phyloP scores from a whole-genome alignment of 2,329 filamentous ascomycete species.

The Trichoderma aggressivum region DNA sequence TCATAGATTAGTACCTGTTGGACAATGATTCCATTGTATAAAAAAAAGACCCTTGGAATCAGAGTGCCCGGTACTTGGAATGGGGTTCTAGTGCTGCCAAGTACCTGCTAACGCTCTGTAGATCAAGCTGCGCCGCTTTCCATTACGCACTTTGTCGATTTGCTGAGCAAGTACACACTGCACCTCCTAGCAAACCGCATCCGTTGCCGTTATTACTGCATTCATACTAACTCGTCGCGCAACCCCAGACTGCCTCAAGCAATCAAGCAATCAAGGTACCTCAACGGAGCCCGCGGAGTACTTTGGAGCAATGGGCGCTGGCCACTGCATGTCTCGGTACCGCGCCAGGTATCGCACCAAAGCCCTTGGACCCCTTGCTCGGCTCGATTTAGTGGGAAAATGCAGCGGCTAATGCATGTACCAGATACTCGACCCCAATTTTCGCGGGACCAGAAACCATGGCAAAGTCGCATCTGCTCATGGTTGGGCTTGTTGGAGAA shows the following conservation, averaged over 20 bases:
- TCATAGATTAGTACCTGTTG: not conserved
- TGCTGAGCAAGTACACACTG: not conserved
- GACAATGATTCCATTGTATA: not conserved
- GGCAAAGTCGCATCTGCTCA: constrained; percentile 9
- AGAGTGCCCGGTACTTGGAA: not conserved
- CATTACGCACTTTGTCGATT: not conserved
- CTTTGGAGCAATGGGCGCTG: not conserved
- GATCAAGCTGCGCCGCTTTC: constrained; percentile 8
- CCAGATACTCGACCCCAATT: not conserved
- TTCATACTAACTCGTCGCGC: not conserved
- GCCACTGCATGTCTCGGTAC: not conserved
- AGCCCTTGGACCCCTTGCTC: not conserved
- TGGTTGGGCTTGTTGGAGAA: constrained; percentile 13
- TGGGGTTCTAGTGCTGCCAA: not conserved
- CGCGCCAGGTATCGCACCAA: not conserved
- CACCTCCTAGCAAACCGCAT: not conserved
- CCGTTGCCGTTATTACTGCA: not conserved
- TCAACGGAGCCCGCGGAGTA: not conserved
- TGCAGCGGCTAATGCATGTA: not conserved
- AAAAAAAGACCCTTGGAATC: not conserved
- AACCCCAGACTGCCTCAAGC: not conserved
- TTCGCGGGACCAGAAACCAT: not conserved
- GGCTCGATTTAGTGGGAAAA: not conserved
- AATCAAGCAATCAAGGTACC: not conserved
- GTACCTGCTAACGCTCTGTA: not conserved